Evolutionary conservation across 2,329 filamentous ascomycete species (phyloP), one percentile per base, ranked within the genome.

Genomic region (Plectosphaerella plurivora): DNA sequence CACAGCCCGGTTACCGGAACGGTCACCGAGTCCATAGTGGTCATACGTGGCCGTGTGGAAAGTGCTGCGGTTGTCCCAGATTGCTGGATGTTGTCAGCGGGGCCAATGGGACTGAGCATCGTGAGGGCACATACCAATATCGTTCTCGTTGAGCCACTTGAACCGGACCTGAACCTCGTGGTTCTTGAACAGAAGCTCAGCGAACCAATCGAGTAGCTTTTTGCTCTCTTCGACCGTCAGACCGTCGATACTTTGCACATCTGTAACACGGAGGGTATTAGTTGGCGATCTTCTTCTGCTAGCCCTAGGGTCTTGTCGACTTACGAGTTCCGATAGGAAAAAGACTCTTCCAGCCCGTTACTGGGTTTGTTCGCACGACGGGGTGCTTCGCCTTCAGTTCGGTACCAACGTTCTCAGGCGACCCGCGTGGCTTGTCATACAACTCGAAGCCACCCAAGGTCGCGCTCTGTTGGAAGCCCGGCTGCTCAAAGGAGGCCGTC

Each of bases 61-160:
- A 1, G 70, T 75, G 49, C 75, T 78, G 7, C 81, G 68, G 54
- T 85, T 85, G 57, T 86, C 82, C 82, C 82, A 86, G 55, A 85
- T 81, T 1, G 80, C 78, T 63, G 5, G 0, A n/a, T 0, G 1
- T 5, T 2, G n/a, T n/a, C 12, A 1, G n/a, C n/a, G n/a, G n/a
- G n/a, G n/a, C n/a, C n/a, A 5, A 41, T 41, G 9, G 10, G 22
- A 12, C 16, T 3, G 22, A n/a, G n/a, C n/a, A n/a, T n/a, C n/a
- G n/a, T n/a, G n/a, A n/a, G n/a, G 3, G 4, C 10, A 47, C 61
- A 56, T 15, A 64, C 62, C 63, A 12, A 66, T 63, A 44, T 76
- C 75, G n/a, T 76, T 73, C 22, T 65, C 54, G 51, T 68, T 74
- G 18, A 62, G 60, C 75, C 75, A 78, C 54, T 70, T 72, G 60